A percentile compares a stretch with the other conserved stretches of the same genome.
These are phyloP conservation scores for Xylaria curta DNA, from an alignment of 495 filamentous ascomycete genomes.

Conservation along the genomic window DNA sequence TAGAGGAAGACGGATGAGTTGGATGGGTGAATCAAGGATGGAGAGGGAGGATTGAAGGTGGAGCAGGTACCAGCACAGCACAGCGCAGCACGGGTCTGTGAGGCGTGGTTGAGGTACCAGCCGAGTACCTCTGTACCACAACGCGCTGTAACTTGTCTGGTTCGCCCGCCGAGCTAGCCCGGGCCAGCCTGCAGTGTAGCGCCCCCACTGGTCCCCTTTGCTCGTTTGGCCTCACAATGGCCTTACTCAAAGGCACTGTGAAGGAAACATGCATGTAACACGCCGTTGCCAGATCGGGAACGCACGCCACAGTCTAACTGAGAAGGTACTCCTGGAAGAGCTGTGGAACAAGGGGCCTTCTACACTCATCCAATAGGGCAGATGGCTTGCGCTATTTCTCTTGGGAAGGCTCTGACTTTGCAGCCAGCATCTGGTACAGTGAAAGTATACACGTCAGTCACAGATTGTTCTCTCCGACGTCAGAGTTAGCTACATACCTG, in stretches of 20 bases:
- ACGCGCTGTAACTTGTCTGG: neutral
- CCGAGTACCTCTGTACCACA: slow-evolving; percentile 28
- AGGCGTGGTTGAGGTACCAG: slow-evolving; percentile 30
- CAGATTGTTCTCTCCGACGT: neutral
- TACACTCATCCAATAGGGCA: slow-evolving; percentile 12
- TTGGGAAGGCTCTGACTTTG: slow-evolving; percentile 8
- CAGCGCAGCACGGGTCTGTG: slow-evolving; percentile 30
- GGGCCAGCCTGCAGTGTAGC: neutral
- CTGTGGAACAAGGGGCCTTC: slow-evolving; percentile 1
- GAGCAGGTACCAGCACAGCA: slow-evolving; percentile 39
- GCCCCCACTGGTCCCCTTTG: slow-evolving; percentile 13
- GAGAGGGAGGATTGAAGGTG: slow-evolving; percentile 40
- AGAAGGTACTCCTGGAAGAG: slow-evolving; percentile 15
- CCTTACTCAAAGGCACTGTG: slow-evolving; percentile 20
- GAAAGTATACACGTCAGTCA: slow-evolving; percentile 2
- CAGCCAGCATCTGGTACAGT: neutral
- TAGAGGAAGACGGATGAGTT: slow-evolving; percentile 25
- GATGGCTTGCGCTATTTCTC: slow-evolving; percentile 25
- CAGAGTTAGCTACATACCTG: neutral
- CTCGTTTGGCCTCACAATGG: slow-evolving; percentile 17
- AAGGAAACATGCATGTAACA: slow-evolving; percentile 28
- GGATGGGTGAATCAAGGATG: slow-evolving; percentile 35
- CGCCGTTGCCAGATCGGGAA: slow-evolving; percentile 14
- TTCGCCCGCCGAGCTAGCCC: slow-evolving; percentile 16
- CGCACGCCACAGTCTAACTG: slow-evolving; percentile 11